Percentiles rank a stretch among this genome's conserved stretches.
Evolutionary conservation across 1,139 yeast genomes (phyloP).

Genomic region (Scheffersomyces titani): DNA sequence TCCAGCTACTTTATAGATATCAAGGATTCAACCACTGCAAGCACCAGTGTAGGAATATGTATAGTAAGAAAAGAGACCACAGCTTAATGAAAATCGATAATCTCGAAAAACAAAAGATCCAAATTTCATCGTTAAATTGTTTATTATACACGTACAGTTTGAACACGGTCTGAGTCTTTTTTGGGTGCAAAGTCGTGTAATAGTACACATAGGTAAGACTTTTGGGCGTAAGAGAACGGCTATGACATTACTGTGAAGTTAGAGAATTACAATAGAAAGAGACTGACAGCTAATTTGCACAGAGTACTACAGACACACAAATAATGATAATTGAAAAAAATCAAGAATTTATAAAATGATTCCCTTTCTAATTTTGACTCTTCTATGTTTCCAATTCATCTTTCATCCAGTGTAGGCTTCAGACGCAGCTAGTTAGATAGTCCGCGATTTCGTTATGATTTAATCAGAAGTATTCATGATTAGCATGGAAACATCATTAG

Average conservation of each 20-base stretch:
- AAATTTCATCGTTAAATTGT: neutral
- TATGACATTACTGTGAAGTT: neutral
- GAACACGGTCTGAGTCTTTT: neutral
- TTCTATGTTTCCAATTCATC: neutral
- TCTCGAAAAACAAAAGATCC: neutral
- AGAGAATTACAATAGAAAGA: neutral
- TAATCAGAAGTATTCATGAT: conserved; percentile 51
- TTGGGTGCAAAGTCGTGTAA: neutral
- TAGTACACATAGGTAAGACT: neutral
- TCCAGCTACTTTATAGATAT: neutral
- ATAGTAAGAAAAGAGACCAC: neutral
- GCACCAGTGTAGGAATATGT: neutral
- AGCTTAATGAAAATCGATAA: too few species aligned
- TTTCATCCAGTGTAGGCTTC: conserved; percentile 21
- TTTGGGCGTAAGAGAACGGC: neutral
- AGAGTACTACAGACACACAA: neutral
- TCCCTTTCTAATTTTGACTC: neutral
- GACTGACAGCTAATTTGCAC: neutral
- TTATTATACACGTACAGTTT: neutral
- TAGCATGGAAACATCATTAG: conserved; percentile 57
- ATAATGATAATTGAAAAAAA: too few species aligned
- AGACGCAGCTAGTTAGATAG: conserved; percentile 24
- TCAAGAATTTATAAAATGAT: too few species aligned
- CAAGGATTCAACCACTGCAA: neutral
- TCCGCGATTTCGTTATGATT: conserved; percentile 34